Percentiles rank a stretch among this genome's conserved stretches.
Evolutionary conservation across 2,329 filamentous ascomycete species (phyloP).

Genomic region (Ceratocystis variospora): DNA sequence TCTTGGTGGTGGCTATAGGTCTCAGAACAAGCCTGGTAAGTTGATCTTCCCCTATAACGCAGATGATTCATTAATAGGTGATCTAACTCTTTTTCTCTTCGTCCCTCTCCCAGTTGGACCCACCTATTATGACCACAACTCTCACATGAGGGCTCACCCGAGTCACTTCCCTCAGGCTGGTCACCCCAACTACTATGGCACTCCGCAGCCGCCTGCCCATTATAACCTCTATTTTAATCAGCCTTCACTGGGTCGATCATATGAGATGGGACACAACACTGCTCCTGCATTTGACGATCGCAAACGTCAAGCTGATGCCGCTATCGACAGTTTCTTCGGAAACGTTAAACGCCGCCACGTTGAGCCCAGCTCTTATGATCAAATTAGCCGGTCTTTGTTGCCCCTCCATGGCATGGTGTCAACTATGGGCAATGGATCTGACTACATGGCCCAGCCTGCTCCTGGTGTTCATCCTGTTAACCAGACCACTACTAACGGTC

Average conservation of each 20-base stretch:
- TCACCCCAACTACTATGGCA: constrained; percentile 43
- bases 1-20: constrained; percentile 40
- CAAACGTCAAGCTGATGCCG: constrained; percentile 71
- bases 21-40: constrained; percentile 41
- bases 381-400: constrained; percentile 78
- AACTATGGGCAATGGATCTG: constrained; percentile 41
- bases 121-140: constrained; percentile 52
- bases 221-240: constrained; percentile 70
- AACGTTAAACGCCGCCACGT: constrained; percentile 84
- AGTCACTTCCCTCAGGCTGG: constrained; percentile 44
- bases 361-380: constrained; percentile 76
- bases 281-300: constrained; percentile 47
- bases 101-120: constrained; percentile 26
- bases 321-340: constrained; percentile 81
- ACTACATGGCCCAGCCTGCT: constrained; percentile 39
- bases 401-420: constrained; percentile 61
- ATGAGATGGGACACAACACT: constrained; percentile 21
- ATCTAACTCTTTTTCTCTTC: constrained; percentile 18
- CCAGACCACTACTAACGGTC: constrained; percentile 41
- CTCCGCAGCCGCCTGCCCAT: constrained; percentile 38
- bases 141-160: constrained; percentile 46
- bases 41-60: constrained; percentile 26
- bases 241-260: constrained; percentile 37
- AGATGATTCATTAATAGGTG: background rate
- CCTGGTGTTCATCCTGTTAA: constrained; percentile 34